Evolutionary conservation across 2,329 filamentous ascomycete genomes (phyloP).

Genomic region (Phyllosticta citriasiana): DNA sequence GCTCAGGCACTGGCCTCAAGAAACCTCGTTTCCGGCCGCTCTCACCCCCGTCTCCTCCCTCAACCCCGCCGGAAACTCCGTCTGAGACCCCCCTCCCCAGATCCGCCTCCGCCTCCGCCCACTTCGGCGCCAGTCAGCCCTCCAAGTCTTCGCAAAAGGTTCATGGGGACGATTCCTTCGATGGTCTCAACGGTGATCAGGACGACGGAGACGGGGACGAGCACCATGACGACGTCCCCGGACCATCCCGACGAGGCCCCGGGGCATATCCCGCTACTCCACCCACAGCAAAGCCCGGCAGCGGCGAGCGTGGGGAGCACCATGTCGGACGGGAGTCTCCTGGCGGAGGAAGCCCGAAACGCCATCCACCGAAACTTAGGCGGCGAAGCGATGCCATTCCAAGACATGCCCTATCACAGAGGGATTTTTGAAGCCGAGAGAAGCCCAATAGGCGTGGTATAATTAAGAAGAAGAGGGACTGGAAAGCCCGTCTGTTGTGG

Average conservation of each 20-base stretch:
- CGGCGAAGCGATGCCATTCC: conserved; percentile 3
- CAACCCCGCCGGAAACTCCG: conserved; percentile 5
- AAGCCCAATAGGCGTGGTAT: neutral
- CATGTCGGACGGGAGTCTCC: conserved; percentile 4
- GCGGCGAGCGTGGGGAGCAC: conserved; percentile 1
- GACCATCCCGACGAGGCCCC: neutral
- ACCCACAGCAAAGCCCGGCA: neutral
- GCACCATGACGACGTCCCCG: neutral
- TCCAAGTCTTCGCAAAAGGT: neutral
- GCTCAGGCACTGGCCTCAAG: conserved; percentile 4
- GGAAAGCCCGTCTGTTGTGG: neutral
- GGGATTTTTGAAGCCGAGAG: conserved; percentile 4
- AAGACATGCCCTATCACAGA: conserved; percentile 2
- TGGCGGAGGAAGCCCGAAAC: conserved; percentile 11
- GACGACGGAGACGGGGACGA: neutral
- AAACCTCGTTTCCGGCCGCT: conserved; percentile 3
- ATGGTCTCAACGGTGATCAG: neutral
- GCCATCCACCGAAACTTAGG: conserved; percentile 11
- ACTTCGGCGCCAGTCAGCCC: neutral
- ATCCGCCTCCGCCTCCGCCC: neutral
- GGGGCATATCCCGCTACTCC: neutral
- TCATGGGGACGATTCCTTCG: neutral
- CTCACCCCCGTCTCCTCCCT: conserved; percentile 7
- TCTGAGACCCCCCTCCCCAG: neutral
- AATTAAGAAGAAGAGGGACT: neutral